Evolutionary conservation across 2,329 filamentous ascomycete genomes (phyloP).

Genomic region (Gremmenia infestans): DNA sequence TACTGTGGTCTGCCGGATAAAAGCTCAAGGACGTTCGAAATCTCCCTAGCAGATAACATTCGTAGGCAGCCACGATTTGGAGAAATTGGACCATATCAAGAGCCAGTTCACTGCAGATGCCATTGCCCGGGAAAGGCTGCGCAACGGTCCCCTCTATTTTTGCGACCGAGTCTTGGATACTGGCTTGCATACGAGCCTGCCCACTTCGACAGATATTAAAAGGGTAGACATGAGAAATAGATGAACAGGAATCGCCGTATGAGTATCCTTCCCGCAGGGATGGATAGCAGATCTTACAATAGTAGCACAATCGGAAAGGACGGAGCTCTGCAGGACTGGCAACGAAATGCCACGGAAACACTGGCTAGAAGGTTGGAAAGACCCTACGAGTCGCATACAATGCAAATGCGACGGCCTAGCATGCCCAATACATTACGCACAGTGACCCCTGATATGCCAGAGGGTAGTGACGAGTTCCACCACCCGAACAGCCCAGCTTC

Average conservation of each 20-base stretch:
- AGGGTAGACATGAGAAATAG: conserved; percentile 21
- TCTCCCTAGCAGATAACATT: background rate
- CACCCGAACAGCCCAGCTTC: conserved; percentile 32
- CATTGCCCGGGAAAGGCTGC: background rate
- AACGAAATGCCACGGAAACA: conserved; percentile 26
- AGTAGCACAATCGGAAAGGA: conserved; percentile 27
- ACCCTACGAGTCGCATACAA: conserved; percentile 20
- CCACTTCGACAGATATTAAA: conserved; percentile 2
- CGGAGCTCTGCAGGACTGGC: conserved; percentile 27
- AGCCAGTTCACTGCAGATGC: conserved; percentile 5
- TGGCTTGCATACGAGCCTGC: conserved; percentile 1
- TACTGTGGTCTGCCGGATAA: background rate
- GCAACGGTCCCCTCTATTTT: background rate
- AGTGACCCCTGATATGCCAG: conserved; percentile 57
- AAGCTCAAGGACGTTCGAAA: background rate
- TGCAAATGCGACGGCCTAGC: conserved; percentile 26
- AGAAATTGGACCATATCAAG: background rate
- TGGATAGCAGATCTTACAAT: conserved; percentile 41
- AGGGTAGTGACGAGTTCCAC: conserved; percentile 25
- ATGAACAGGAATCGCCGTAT: conserved; percentile 30
- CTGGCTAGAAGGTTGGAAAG: conserved; percentile 23
- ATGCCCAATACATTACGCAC: conserved; percentile 51
- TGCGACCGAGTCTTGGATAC: background rate
- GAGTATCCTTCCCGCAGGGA: conserved; percentile 40
- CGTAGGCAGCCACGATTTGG: background rate